Conservation (phyloP, 257 asterid species). For the Thymus quinquecostatus region DNA sequence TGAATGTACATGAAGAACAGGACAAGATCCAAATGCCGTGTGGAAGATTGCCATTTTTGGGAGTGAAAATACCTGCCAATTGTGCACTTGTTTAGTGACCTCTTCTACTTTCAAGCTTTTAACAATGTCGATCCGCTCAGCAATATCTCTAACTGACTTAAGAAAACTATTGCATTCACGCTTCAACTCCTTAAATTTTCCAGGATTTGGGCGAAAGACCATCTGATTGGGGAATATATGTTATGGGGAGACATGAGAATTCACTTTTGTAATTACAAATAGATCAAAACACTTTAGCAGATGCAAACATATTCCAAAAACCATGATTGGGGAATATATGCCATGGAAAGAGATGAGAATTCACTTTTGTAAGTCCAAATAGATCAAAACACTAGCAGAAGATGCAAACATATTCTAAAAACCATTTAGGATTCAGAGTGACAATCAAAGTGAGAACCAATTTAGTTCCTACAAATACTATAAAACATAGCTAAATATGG, state of each 20-base stretch:
- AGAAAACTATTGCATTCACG: constrained; percentile 57
- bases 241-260: constrained; percentile 16
- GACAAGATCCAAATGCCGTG: not conserved
- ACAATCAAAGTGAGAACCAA: no score
- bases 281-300: not conserved
- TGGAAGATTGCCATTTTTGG: not conserved
- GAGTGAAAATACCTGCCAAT: constrained; percentile 73
- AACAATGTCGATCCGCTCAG: constrained; percentile 48
- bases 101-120: constrained; percentile 39
- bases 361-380: constrained; percentile 1
- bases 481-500: not conserved
- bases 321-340: constrained; percentile 22
- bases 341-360: constrained; percentile 21
- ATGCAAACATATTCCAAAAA: not conserved
- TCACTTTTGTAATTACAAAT: not conserved
- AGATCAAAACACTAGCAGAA: not conserved
- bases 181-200: constrained; percentile 65
- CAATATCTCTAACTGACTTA: constrained; percentile 40
- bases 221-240: constrained; percentile 42
- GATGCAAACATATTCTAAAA: not conserved
- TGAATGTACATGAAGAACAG: constrained; percentile 19
- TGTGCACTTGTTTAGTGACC: constrained; percentile 48
- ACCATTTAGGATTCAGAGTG: not conserved
- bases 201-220: constrained; percentile 78
- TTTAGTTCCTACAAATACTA: no score